Base-by-base conservation (phyloP, 2,329 filamentous ascomycete species). In the Venturia carpophila region DNA sequence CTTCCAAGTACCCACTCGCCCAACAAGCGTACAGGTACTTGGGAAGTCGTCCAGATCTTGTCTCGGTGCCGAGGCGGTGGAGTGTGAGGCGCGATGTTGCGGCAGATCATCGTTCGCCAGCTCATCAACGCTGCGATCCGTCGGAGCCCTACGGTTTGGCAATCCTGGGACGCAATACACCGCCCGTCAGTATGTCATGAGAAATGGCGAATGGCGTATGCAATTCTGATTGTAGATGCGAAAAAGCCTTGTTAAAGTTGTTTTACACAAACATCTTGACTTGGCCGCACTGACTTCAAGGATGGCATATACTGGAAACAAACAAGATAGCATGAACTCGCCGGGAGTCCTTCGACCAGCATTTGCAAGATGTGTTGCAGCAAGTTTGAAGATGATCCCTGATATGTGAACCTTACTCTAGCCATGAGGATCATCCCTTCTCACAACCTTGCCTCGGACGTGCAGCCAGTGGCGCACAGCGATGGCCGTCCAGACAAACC, bases 91-190 rank as follows among this genome's bases (percentile, higher is more conserved):
- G 47, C 63, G 9, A 41, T 42, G 64, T 52, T 62, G 56, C 62
- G 43, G 65, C 60, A 67, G 66, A 67, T 67, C 65, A 65, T 56
- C 65, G 66, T 66, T 67, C 65, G 66, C 66, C 66, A 65, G 52
- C 62, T 34, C 66, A 67, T 65, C 65, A 56, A 34, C 45, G 55
- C 62, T 64, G 47, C 42, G 63, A 66, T 62, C 64, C 60, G 43
- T 37, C 43, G 39, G 24, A 66, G 64, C 58, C 64, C 56, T 63
- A 63, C 42, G 42, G 34, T 17, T 10, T 30, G 27, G 45, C 30
- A 27, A 39, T 37, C 52, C 63, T 34, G 37, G 47, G 63, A 37
- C 52, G 24, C 34, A 58, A n/a, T 64, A 56, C 63, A 64, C 63
- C 63, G 63, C 63, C 63, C 6, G 30, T 6, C 30, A 34, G 30